A percentile compares a stretch with the other conserved stretches of the same genome.
Evolutionary conservation across 2,329 filamentous ascomycete species (phyloP).

Genomic region (Balansia obtecta): DNA sequence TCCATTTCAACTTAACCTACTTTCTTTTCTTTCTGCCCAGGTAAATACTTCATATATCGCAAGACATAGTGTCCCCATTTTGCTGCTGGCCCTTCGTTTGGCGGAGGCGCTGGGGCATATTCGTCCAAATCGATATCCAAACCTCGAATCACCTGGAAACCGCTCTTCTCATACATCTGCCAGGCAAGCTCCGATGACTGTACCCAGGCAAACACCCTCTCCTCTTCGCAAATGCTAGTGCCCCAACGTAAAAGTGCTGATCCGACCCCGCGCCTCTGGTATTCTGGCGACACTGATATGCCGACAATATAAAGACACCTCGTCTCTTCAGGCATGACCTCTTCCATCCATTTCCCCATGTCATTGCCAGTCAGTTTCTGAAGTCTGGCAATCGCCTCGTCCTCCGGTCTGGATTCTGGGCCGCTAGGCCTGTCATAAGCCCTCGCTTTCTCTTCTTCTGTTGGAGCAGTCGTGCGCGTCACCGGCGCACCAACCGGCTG

Average conservation of each 20-base stretch:
- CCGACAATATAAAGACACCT: slow-evolving; percentile 20
- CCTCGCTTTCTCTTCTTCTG: background rate
- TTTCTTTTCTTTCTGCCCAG: background rate
- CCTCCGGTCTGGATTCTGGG: slow-evolving; percentile 9
- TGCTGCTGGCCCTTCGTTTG: slow-evolving; percentile 12
- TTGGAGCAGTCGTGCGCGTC: background rate
- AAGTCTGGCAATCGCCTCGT: slow-evolving; percentile 15
- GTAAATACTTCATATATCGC: slow-evolving; percentile 19
- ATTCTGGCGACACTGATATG: slow-evolving; percentile 19
- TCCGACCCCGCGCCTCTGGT: slow-evolving; percentile 20
- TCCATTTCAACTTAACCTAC: background rate
- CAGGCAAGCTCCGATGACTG: slow-evolving; percentile 21
- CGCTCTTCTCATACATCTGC: slow-evolving; percentile 17
- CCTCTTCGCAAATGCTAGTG: slow-evolving; percentile 16
- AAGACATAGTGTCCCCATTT: slow-evolving; percentile 23
- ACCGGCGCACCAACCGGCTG: background rate
- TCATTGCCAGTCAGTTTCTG: slow-evolving; percentile 18
- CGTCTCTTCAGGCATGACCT: slow-evolving; percentile 20
- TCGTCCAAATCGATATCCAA: slow-evolving; percentile 20
- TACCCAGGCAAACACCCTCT: slow-evolving; percentile 20
- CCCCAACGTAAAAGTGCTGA: slow-evolving; percentile 20
- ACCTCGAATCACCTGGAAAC: slow-evolving; percentile 16
- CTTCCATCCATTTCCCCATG: slow-evolving; percentile 17
- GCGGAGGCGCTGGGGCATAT: slow-evolving; percentile 15
- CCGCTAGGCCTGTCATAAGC: background rate